phyloP scores from a whole-genome alignment of 768 basidiomycete genomes.

The Sporobolomyces pararoseus region DNA sequence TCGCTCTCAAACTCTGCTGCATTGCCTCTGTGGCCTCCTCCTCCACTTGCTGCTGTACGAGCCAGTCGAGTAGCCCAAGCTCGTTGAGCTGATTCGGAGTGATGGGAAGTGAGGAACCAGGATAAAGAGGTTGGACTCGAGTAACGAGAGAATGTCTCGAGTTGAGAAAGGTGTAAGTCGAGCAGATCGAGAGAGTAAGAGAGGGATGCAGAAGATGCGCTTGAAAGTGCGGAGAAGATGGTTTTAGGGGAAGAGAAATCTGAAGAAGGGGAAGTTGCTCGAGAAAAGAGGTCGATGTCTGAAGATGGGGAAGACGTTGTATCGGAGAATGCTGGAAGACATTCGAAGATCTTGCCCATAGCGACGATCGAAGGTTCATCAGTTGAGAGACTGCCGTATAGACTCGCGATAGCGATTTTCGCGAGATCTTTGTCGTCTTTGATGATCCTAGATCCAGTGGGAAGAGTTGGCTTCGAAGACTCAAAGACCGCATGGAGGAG shows the following conservation, averaged over 20 bases:
- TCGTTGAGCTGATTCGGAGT: constrained; percentile 65
- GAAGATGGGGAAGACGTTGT: background rate
- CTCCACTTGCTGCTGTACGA: constrained; percentile 51
- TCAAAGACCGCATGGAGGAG: constrained; percentile 75
- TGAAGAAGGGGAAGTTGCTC: constrained; percentile 48
- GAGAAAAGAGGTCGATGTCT: constrained; percentile 15
- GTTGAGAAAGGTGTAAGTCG: constrained; percentile 89
- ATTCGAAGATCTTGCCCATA: constrained; percentile 93
- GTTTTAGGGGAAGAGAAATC: constrained; percentile 51
- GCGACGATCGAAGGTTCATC: constrained; percentile 56
- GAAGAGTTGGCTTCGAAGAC: constrained; percentile 83
- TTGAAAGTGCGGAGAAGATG: constrained; percentile 74
- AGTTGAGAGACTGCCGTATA: constrained; percentile 64
- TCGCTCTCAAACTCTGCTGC: constrained; percentile 55
- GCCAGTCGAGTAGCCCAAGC: constrained; percentile 85
- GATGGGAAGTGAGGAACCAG: constrained; percentile 82
- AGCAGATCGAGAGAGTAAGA: constrained; percentile 82
- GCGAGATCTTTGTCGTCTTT: constrained; percentile 78
- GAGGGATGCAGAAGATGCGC: constrained; percentile 57
- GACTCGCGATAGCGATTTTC: constrained; percentile 74
- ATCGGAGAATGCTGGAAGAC: constrained; percentile 84
- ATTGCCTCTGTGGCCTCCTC: constrained; percentile 48
- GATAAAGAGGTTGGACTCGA: constrained; percentile 71
- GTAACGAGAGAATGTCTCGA: constrained; percentile 88
- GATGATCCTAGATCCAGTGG: constrained; percentile 66